Evolutionary conservation across 2,329 filamentous ascomycete species (phyloP).

Genomic region (Diaporthe sp.): DNA sequence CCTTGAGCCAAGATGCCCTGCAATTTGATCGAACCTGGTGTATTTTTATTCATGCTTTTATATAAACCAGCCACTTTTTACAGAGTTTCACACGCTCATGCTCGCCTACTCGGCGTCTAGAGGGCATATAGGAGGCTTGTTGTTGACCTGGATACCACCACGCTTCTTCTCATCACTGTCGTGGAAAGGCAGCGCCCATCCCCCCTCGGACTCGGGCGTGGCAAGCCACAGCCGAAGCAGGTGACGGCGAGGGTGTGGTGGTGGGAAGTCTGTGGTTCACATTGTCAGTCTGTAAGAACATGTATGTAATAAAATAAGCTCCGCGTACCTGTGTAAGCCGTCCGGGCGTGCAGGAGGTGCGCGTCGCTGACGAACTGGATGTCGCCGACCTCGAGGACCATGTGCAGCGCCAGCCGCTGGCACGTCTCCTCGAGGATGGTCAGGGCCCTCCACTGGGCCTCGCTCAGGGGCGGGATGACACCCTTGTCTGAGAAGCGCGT

Average conservation of each 20-base stretch:
- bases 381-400: constrained; percentile 88
- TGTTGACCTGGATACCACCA: constrained; percentile 89
- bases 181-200: constrained; percentile 87
- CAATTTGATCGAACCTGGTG: background rate
- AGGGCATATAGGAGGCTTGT: constrained; percentile 80
- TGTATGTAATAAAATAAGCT: constrained; percentile 42
- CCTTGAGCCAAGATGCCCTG: background rate
- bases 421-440: constrained; percentile 83
- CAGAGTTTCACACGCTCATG: constrained; percentile 64
- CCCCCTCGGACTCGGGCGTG: constrained; percentile 85
- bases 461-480: constrained; percentile 75
- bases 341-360: constrained; percentile 85
- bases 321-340: constrained; percentile 77
- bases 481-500: constrained; percentile 79
- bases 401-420: constrained; percentile 80
- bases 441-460: constrained; percentile 77
- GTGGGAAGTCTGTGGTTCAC: constrained; percentile 62
- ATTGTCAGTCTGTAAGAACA: background rate
- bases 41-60: background rate
- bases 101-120: constrained; percentile 79
- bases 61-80: background rate
- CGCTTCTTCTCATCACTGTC: constrained; percentile 89
- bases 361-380: constrained; percentile 89
- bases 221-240: constrained; percentile 88
- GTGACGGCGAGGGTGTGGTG: constrained; percentile 80